Conservation (phyloP, 257 asterid species). For the Solanum rostratum region DNA sequence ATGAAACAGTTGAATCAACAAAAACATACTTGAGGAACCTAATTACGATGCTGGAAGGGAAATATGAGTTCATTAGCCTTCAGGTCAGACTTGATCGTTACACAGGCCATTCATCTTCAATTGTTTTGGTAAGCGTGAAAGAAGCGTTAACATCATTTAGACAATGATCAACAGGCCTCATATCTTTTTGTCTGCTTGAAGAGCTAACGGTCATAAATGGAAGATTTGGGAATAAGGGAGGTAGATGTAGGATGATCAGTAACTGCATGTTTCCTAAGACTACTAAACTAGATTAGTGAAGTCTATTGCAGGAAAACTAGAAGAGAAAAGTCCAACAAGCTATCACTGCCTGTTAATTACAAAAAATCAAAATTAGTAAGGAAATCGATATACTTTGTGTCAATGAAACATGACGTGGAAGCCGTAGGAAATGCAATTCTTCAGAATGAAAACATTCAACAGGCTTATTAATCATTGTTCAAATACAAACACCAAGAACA, state of each 20-base stretch:
- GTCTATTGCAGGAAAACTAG: background rate
- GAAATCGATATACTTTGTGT: background rate
- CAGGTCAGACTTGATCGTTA: constrained; percentile 54
- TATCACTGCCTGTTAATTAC: constrained; percentile 31
- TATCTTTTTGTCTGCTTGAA: constrained; percentile 8
- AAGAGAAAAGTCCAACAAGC: constrained; percentile 20
- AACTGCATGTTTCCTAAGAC: constrained; percentile 17
- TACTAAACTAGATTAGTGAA: background rate
- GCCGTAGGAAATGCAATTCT: background rate
- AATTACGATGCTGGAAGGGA: constrained; percentile 31
- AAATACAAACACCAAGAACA: background rate
- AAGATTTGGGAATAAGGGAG: constrained; percentile 29
- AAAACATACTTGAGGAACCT: constrained; percentile 47
- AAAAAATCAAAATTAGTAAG: background rate
- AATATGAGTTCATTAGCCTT: constrained; percentile 40
- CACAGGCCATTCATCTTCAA: constrained; percentile 85
- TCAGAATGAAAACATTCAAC: background rate
- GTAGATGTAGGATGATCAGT: constrained; percentile 24
- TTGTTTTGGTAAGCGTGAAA: constrained; percentile 21
- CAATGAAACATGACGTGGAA: background rate
- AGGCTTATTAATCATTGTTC: background rate
- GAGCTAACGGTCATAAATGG: constrained; percentile 28
- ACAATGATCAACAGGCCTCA: constrained; percentile 28
- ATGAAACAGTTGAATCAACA: constrained; percentile 54
- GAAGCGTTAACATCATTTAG: constrained; percentile 20